Evolutionary conservation across 1,139 yeast species (phyloP).

Genomic region (Geotrichum carabidarum): DNA sequence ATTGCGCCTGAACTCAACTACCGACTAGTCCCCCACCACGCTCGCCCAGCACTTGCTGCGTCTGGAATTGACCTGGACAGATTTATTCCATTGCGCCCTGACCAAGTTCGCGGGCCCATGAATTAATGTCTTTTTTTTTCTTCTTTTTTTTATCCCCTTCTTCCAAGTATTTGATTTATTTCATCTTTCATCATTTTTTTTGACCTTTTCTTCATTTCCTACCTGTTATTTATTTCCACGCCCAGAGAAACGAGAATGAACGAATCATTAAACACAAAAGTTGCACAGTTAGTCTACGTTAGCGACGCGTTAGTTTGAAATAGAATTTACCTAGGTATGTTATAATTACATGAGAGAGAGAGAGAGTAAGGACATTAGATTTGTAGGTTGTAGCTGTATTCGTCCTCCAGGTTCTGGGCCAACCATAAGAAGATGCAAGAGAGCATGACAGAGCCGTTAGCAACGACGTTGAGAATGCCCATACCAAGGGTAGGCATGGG

Average conservation of each 20-base stretch:
- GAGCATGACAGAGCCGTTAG: conserved; percentile 74
- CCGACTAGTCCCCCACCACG: conserved; percentile 40
- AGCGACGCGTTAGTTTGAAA: neutral
- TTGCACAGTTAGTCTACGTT: neutral
- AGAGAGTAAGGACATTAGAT: conserved; percentile 40
- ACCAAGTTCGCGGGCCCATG: conserved; percentile 27
- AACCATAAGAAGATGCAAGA: conserved; percentile 88
- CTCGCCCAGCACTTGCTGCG: conserved; percentile 32
- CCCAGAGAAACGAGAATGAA: neutral
- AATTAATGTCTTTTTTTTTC: neutral
- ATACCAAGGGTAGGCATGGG: conserved; percentile 84
- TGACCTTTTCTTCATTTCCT: neutral
- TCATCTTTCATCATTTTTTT: neutral
- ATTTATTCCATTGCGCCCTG: conserved; percentile 38
- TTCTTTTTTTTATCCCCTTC: neutral
- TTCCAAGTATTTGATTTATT: neutral
- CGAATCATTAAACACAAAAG: neutral
- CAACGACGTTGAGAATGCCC: conserved; percentile 86
- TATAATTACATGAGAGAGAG: neutral
- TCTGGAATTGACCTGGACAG: conserved; percentile 38
- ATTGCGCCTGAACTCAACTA: conserved; percentile 41
- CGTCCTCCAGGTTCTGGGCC: conserved; percentile 92
- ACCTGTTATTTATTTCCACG: conserved; percentile 5
- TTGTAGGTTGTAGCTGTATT: conserved; percentile 85
- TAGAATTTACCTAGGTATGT: neutral